These are phyloP conservation scores for Sporothrix brunneoviolacea DNA, from an alignment of 2,329 filamentous ascomycete species.

Conservation along the genomic window DNA sequence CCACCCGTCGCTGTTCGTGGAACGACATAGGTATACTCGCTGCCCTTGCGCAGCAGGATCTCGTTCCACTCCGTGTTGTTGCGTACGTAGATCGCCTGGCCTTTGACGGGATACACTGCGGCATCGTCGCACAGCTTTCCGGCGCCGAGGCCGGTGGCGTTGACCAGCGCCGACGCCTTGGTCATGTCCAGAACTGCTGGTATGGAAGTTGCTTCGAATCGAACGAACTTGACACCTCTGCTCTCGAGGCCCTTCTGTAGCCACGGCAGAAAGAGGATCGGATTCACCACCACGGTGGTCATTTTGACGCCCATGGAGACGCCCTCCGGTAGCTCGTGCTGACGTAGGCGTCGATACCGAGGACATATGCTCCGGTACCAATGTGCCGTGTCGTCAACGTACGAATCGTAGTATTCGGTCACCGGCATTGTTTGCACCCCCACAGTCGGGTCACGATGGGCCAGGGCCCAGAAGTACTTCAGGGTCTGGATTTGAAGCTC, in stretches of 20 bases:
- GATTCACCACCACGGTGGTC: neutral
- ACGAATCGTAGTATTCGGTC: constrained; percentile 5
- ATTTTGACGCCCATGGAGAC: constrained; percentile 2
- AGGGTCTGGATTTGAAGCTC: neutral
- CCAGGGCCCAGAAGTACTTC: constrained; percentile 7
- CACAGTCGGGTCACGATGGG: constrained; percentile 1
- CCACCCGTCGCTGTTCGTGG: constrained; percentile 6
- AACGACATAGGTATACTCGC: constrained; percentile 9
- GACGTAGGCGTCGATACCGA: neutral
- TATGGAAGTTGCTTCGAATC: neutral
- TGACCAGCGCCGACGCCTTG: constrained; percentile 2
- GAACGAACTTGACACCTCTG: constrained; percentile 2
- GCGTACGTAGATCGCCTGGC: constrained; percentile 5
- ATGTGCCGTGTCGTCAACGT: neutral
- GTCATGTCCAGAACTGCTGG: neutral
- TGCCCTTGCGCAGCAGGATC: constrained; percentile 5
- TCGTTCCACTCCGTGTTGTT: constrained; percentile 2
- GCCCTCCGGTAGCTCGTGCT: constrained; percentile 4
- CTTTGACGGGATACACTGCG: neutral
- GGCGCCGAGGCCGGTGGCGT: constrained; percentile 9
- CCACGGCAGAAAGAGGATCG: constrained; percentile 1
- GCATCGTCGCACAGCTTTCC: neutral
- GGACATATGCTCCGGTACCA: constrained; percentile 1
- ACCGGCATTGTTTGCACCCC: neutral
- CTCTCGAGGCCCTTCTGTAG: neutral